Percentiles rank a stretch among this genome's conserved stretches.
phyloP scores from a whole-genome alignment of 768 basidiomycete genomes.

The Chiua virens region DNA sequence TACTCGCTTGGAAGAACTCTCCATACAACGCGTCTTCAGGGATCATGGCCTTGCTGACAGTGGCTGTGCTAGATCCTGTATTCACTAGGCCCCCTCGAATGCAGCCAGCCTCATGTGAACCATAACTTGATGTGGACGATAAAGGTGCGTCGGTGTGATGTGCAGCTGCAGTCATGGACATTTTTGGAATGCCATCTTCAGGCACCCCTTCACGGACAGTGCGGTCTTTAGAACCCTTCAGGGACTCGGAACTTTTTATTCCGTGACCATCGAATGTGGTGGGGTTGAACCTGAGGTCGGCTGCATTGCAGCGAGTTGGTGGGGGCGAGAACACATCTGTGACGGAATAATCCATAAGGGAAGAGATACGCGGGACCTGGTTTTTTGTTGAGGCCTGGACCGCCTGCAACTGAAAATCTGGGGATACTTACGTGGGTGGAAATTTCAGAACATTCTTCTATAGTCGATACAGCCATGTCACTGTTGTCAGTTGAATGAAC shows the following conservation, averaged over 20 bases:
- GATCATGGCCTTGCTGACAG: conserved; percentile 21
- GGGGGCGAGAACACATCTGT: background rate
- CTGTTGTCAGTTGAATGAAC: conserved; percentile 3
- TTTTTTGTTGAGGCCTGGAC: background rate
- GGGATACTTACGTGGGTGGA: background rate
- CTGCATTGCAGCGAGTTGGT: background rate
- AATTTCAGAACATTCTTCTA: background rate
- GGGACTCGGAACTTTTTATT: background rate
- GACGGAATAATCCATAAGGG: background rate
- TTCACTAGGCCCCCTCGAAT: background rate
- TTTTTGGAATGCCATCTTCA: background rate
- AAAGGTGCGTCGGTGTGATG: background rate
- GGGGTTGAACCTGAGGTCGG: background rate
- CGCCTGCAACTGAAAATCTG: background rate
- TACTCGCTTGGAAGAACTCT: background rate
- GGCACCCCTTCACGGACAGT: too few relatives aligned
- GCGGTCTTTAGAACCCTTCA: background rate
- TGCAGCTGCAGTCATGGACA: background rate
- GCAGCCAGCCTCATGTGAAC: background rate
- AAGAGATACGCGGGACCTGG: background rate
- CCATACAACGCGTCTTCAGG: conserved; percentile 7
- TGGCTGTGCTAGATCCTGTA: conserved; percentile 7
- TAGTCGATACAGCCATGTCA: conserved; percentile 3
- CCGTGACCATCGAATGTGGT: conserved; percentile 10
- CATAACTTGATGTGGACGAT: background rate